Percentiles rank a stretch among this genome's conserved stretches.
phyloP scores from a whole-genome alignment of 208 protist species.

The Angomonas ambiguus region DNA sequence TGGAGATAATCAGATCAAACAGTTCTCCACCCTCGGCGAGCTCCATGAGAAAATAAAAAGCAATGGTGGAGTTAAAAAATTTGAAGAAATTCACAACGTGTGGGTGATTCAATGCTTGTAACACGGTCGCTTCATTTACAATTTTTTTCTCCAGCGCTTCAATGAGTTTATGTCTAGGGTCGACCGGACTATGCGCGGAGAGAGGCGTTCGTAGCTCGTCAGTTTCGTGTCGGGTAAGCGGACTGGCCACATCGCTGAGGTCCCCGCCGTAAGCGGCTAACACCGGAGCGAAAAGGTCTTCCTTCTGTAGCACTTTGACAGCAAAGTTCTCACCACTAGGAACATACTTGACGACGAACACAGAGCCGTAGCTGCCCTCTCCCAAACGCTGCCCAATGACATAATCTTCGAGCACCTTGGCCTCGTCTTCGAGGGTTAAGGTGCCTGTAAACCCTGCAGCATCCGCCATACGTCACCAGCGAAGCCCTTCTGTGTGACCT shows the following conservation, averaged over 20 bases:
- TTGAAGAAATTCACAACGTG: conserved; percentile 89
- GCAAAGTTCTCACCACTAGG: conserved; percentile 75
- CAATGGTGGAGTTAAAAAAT: conserved; percentile 76
- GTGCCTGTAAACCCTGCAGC: conserved; percentile 69
- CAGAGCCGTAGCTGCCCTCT: conserved; percentile 86
- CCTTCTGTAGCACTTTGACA: conserved; percentile 84
- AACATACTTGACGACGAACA: conserved; percentile 78
- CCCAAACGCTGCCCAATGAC: conserved; percentile 75
- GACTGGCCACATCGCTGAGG: not conserved
- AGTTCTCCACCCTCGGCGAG: conserved; percentile 90
- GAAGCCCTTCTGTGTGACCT: no score
- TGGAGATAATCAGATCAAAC: conserved; percentile 90
- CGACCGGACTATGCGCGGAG: not conserved
- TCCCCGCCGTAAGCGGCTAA: not conserved
- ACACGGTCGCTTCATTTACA: conserved; percentile 83
- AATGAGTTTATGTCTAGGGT: conserved; percentile 16
- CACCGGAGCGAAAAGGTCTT: conserved; percentile 39
- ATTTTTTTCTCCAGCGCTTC: conserved; percentile 51
- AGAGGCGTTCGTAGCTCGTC: not conserved
- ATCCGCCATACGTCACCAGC: conserved; percentile 18
- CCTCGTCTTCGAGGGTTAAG: conserved; percentile 58
- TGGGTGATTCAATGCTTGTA: conserved; percentile 85
- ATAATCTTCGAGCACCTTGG: conserved; percentile 67
- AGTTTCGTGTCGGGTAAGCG: not conserved
- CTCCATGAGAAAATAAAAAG: conserved; percentile 90